phyloP scores from a whole-genome alignment of 768 basidiomycete species.

The Leccinum broughii region DNA sequence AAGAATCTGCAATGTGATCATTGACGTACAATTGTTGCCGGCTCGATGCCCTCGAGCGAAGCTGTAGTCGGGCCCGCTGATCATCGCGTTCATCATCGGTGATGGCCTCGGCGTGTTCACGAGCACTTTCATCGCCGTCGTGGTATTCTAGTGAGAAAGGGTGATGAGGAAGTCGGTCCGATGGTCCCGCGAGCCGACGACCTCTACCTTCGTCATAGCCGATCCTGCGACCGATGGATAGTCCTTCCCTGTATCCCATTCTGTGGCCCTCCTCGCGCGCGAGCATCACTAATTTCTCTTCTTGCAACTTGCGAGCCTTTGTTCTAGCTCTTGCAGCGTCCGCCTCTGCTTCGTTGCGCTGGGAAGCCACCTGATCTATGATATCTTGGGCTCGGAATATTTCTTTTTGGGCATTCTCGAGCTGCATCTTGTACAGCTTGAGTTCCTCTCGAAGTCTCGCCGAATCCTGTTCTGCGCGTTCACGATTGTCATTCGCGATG shows the following conservation, averaged over 20 bases:
- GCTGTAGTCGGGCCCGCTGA: constrained; percentile 11
- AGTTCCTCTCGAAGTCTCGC: constrained; percentile 43
- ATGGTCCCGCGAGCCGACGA: constrained; percentile 11
- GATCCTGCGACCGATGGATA: constrained; percentile 34
- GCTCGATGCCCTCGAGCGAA: constrained; percentile 18
- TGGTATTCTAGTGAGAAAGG: constrained; percentile 14
- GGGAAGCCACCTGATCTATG: constrained; percentile 42
- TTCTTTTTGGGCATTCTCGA: constrained; percentile 46
- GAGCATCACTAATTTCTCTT: constrained; percentile 40
- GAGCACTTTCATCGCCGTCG: constrained; percentile 16
- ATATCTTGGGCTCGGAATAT: constrained; percentile 44
- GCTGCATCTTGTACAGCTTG: constrained; percentile 45
- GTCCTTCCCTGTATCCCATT: constrained; percentile 43
- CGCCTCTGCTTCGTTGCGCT: constrained; percentile 47
- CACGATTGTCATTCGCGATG: constrained; percentile 40
- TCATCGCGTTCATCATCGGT: constrained; percentile 27
- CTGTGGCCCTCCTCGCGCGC: constrained; percentile 46
- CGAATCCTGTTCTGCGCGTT: constrained; percentile 39
- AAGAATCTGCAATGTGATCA: background rate
- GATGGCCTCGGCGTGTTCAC: constrained; percentile 12
- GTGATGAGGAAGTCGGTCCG: constrained; percentile 13
- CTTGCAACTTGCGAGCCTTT: constrained; percentile 44
- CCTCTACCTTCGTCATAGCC: constrained; percentile 31
- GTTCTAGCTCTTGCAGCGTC: constrained; percentile 45
- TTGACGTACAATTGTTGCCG: constrained; percentile 29